Conservation (phyloP, 805 yeast species). For the Ogataea ganodermae region DNA sequence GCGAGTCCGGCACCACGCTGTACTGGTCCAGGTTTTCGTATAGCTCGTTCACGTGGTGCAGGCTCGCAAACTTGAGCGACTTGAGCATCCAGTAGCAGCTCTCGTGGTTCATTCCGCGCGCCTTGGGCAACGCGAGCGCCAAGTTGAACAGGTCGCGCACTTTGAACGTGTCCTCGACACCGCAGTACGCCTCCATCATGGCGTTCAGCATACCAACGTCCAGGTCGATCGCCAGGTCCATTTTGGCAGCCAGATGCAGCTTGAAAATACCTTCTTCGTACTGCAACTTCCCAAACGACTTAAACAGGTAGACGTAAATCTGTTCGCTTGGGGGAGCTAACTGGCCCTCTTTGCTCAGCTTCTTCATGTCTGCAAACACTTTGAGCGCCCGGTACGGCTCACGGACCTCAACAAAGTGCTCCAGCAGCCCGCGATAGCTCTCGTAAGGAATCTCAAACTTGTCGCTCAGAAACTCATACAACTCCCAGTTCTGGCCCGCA, state of each 20-base stretch:
- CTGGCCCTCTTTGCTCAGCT: conserved; percentile 54
- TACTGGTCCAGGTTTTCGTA: conserved; percentile 61
- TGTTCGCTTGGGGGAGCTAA: conserved; percentile 52
- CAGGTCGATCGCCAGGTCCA: conserved; percentile 58
- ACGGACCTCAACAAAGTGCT: conserved; percentile 52
- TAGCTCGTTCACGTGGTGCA: conserved; percentile 57
- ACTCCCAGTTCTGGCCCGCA: conserved; percentile 55
- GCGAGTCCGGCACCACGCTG: conserved; percentile 53
- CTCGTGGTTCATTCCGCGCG: conserved; percentile 58
- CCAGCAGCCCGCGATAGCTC: conserved; percentile 58
- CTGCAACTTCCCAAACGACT: conserved; percentile 56
- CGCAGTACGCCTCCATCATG: conserved; percentile 63
- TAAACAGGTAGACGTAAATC: conserved; percentile 61
- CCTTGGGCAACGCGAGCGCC: conserved; percentile 53
- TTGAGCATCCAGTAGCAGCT: conserved; percentile 69
- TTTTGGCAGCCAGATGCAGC: conserved; percentile 61
- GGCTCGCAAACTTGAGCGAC: conserved; percentile 53
- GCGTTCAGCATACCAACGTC: conserved; percentile 62
- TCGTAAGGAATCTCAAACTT: conserved; percentile 60
- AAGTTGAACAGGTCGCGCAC: conserved; percentile 63
- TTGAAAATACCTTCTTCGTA: conserved; percentile 69
- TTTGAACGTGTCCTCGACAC: conserved; percentile 54
- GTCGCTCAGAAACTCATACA: conserved; percentile 58
- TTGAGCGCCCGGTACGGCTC: conserved; percentile 63
- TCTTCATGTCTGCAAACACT: conserved; percentile 61